These are phyloP conservation scores for Bipolaris cookei DNA, from an alignment of 2,329 filamentous ascomycete genomes.

Conservation along the genomic window DNA sequence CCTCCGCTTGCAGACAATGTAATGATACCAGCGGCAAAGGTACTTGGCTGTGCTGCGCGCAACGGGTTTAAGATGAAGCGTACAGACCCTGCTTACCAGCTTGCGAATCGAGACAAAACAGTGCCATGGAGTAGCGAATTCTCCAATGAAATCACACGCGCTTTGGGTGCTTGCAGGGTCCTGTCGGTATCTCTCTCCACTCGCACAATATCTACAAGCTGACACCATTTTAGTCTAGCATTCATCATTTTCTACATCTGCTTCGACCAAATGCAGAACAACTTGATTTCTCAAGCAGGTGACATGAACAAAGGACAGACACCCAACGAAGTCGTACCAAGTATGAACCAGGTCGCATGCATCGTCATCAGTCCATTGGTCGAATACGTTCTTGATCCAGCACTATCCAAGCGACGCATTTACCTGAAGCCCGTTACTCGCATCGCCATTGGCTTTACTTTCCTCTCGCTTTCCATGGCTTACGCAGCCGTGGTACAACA, in stretches of 20 bases:
- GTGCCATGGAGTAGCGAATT: conserved; percentile 39
- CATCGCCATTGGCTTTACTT: conserved; percentile 43
- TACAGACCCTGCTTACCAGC: conserved; percentile 37
- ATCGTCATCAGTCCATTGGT: conserved; percentile 44
- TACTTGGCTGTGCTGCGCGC: conserved; percentile 36
- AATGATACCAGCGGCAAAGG: conserved; percentile 32
- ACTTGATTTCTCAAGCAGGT: conserved; percentile 47
- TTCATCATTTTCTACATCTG: conserved; percentile 47
- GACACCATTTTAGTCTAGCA: conserved; percentile 22
- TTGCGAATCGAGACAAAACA: conserved; percentile 22
- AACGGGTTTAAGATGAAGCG: conserved; percentile 36
- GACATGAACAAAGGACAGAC: conserved; percentile 43
- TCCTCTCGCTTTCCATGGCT: conserved; percentile 36
- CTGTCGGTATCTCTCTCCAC: conserved; percentile 14
- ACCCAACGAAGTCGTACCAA: conserved; percentile 47
- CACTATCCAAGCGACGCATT: conserved; percentile 37
- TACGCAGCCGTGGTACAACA: conserved; percentile 43
- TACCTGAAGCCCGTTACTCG: conserved; percentile 38
- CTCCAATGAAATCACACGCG: conserved; percentile 39
- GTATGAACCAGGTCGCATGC: conserved; percentile 42
- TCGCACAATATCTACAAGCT: neutral
- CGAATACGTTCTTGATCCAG: conserved; percentile 37
- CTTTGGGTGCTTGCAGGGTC: conserved; percentile 41
- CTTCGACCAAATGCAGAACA: conserved; percentile 51
- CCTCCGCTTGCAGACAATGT: conserved; percentile 32